phyloP scores from a whole-genome alignment of 805 yeast species.

The Soucietia sequanensis region DNA sequence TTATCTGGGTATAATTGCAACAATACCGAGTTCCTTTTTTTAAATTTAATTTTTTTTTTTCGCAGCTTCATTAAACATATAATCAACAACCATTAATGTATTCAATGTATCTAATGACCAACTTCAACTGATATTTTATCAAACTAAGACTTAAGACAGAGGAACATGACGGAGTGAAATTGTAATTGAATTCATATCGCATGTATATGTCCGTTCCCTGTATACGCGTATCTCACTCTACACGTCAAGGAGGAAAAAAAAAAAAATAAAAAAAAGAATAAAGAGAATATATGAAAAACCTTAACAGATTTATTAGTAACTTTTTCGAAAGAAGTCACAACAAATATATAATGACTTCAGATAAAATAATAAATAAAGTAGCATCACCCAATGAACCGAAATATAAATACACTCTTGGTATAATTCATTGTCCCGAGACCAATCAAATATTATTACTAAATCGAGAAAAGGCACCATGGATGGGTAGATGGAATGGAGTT shows the following conservation, averaged over 20 bases:
- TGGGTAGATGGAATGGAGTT: conserved; percentile 50
- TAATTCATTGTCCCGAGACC: conserved; percentile 27
- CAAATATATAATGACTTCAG: conserved; percentile 4
- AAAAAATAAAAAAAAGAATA: not conserved
- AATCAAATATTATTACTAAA: conserved; percentile 34
- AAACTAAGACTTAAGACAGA: too few species aligned
- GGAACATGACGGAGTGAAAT: too few species aligned
- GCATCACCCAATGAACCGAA: conserved; percentile 1
- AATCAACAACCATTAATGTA: too few species aligned
- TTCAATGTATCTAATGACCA: too few species aligned
- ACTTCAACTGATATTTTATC: too few species aligned
- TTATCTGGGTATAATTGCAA: too few species aligned
- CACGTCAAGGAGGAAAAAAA: not conserved
- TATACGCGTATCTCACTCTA: not conserved
- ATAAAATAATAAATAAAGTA: too few species aligned
- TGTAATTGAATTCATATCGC: too few species aligned
- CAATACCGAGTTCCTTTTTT: too few species aligned
- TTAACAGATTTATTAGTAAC: not conserved
- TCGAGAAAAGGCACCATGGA: conserved; percentile 44
- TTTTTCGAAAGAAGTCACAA: conserved; percentile 2
- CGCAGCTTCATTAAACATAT: too few species aligned
- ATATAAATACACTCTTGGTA: conserved; percentile 24
- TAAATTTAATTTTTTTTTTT: too few species aligned
- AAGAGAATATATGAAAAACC: not conserved
- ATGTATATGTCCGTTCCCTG: too few species aligned